phyloP scores from a whole-genome alignment of 352 stramenopile genomes.

The Pythium scleroteichum region DNA sequence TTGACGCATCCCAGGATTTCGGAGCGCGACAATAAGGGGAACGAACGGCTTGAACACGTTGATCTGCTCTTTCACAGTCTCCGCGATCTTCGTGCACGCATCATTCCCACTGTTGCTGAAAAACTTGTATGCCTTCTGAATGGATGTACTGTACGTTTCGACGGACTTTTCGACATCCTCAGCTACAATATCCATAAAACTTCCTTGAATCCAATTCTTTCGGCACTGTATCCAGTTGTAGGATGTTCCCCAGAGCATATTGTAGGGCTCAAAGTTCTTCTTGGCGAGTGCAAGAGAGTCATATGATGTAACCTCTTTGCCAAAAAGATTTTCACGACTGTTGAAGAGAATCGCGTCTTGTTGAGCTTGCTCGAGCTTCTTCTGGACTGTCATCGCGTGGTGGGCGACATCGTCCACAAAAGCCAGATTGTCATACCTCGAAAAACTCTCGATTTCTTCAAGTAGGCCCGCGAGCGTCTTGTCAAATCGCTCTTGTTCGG shows the following conservation, averaged over 20 bases:
- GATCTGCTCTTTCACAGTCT: conserved; percentile 92
- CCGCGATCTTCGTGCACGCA: conserved; percentile 86
- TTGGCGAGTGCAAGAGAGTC: conserved; percentile 79
- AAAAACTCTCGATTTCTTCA: conserved; percentile 90
- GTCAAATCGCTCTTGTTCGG: conserved; percentile 92
- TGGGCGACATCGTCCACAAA: conserved; percentile 89
- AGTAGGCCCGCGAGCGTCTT: conserved; percentile 80
- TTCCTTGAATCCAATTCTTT: conserved; percentile 91
- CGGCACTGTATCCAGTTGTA: conserved; percentile 92
- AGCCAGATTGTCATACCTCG: conserved; percentile 84
- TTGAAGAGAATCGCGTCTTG: conserved; percentile 93
- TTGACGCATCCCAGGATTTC: conserved; percentile 92
- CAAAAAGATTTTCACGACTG: conserved; percentile 90
- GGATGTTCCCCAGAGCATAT: conserved; percentile 89
- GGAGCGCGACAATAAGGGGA: conserved; percentile 88
- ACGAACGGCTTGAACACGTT: conserved; percentile 93
- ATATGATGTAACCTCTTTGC: conserved; percentile 90
- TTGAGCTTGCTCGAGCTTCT: conserved; percentile 87
- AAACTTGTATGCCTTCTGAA: conserved; percentile 93
- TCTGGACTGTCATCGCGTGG: conserved; percentile 84
- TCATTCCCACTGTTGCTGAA: conserved; percentile 90
- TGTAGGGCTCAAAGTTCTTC: conserved; percentile 95
- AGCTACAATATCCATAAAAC: conserved; percentile 90
- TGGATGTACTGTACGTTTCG: conserved; percentile 77
- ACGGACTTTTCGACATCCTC: conserved; percentile 92